phyloP scores from a whole-genome alignment of 1,284 basidiomycete genomes.

The Irpex rosettiformis region DNA sequence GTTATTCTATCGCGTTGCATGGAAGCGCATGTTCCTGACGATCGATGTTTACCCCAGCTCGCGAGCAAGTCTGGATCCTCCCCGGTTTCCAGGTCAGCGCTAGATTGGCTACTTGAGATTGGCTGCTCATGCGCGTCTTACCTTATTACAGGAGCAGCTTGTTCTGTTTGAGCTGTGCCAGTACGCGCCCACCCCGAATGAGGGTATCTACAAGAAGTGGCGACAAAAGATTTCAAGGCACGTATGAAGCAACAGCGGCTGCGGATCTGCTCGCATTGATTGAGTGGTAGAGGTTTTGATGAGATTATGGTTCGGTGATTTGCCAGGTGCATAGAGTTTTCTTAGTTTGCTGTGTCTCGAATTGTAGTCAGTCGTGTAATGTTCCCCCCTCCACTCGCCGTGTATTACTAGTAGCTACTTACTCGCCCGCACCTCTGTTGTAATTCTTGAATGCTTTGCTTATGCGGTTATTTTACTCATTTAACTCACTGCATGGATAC shows the following conservation, averaged over 20 bases:
- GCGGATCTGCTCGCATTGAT: not conserved
- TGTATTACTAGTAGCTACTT: not conserved
- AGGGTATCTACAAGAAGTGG: constrained; percentile 72
- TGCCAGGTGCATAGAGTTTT: constrained; percentile 1
- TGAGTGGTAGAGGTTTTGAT: not conserved
- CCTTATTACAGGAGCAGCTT: constrained; percentile 55
- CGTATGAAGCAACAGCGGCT: constrained; percentile 7
- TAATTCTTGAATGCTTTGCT: not conserved
- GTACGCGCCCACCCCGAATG: constrained; percentile 57
- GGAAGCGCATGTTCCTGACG: not conserved
- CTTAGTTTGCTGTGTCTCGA: not conserved
- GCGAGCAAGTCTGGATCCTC: constrained; percentile 77
- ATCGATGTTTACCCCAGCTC: constrained; percentile 39
- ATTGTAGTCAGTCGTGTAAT: constrained; percentile 1
- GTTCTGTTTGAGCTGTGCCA: constrained; percentile 73
- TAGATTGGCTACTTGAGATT: not conserved
- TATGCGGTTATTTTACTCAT: constrained; percentile 3
- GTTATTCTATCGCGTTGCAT: constrained; percentile 10
- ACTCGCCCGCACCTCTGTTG: not conserved
- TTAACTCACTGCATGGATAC: not conserved
- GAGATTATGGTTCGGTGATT: not conserved
- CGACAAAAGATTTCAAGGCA: constrained; percentile 34
- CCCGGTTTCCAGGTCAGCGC: constrained; percentile 52
- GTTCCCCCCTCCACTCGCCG: not conserved
- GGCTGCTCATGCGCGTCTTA: not conserved